phyloP scores from a whole-genome alignment of 1,139 yeast genomes.

The Pichia sp. region DNA sequence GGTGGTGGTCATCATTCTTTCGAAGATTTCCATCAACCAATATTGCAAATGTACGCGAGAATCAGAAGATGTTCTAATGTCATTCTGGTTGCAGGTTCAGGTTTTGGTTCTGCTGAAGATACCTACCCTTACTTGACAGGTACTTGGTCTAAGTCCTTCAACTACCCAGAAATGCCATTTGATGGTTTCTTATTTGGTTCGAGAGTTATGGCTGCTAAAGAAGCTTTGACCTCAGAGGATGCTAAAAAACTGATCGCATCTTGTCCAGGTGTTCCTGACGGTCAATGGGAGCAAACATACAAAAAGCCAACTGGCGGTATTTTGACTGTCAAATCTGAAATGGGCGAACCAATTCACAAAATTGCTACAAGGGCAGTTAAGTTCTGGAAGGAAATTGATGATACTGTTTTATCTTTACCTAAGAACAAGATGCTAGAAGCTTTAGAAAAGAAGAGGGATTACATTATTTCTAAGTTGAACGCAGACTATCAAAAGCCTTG shows the following conservation, averaged over 20 bases:
- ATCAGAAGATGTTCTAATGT: constrained; percentile 90
- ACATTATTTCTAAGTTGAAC: constrained; percentile 79
- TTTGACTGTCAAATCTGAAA: constrained; percentile 92
- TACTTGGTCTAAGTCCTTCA: constrained; percentile 80
- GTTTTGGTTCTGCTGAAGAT: constrained; percentile 95
- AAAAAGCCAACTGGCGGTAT: constrained; percentile 96
- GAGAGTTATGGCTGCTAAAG: constrained; percentile 96
- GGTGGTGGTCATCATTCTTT: constrained; percentile 99
- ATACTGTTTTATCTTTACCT: constrained; percentile 85
- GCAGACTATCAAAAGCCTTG: constrained; percentile 97
- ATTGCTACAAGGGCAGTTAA: constrained; percentile 97
- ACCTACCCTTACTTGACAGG: constrained; percentile 97
- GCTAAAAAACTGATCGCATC: constrained; percentile 90
- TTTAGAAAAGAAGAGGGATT: constrained; percentile 75
- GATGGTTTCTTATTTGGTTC: constrained; percentile 97
- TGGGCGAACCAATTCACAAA: constrained; percentile 99
- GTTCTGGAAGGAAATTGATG: constrained; percentile 96
- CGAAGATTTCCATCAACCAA: constrained; percentile 98
- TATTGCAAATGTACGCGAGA: constrained; percentile 90
- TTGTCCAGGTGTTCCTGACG: constrained; percentile 86
- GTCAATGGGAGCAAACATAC: constrained; percentile 90
- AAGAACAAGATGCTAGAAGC: constrained; percentile 84
- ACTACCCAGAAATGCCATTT: constrained; percentile 97
- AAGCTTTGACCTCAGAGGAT: constrained; percentile 87
- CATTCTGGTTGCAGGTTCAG: constrained; percentile 92